Percentiles rank a stretch among this genome's conserved stretches.
phyloP scores from a whole-genome alignment of 176 grass and related monocot species.

The Aegilops speltoides region DNA sequence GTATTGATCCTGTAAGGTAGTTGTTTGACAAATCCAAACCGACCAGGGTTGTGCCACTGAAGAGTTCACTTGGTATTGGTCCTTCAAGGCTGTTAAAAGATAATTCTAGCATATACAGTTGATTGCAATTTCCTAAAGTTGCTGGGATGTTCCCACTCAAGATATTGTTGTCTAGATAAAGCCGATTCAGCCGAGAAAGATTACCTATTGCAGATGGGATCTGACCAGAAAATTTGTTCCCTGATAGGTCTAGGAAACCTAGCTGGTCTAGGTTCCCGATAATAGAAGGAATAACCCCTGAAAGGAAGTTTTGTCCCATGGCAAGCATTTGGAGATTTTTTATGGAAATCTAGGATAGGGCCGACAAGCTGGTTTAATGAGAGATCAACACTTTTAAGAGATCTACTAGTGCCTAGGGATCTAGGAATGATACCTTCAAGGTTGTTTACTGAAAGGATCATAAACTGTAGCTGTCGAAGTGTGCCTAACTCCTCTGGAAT shows the following conservation, averaged over 20 bases:
- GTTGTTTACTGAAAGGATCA: not conserved
- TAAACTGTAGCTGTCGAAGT: not conserved
- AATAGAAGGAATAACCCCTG: slow-evolving; percentile 9
- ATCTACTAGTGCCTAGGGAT: not conserved
- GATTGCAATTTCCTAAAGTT: not conserved
- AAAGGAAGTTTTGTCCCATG: slow-evolving; percentile 35
- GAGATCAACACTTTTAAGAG: not conserved
- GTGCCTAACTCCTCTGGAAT: not conserved
- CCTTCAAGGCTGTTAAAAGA: not conserved
- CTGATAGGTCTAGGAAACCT: not conserved
- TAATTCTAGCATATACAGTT: not conserved
- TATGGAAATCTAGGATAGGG: not conserved
- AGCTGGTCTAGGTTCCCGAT: slow-evolving; percentile 20
- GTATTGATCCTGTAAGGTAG: not conserved
- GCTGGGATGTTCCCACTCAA: slow-evolving; percentile 17
- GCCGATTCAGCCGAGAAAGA: slow-evolving; percentile 20
- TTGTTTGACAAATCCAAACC: not conserved
- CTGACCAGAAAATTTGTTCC: slow-evolving; percentile 37
- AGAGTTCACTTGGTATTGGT: not conserved
- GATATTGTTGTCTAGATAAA: slow-evolving; percentile 21
- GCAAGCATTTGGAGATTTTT: slow-evolving; percentile 21
- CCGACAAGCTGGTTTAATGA: not conserved
- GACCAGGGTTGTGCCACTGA: not conserved
- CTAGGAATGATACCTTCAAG: slow-evolving; percentile 19
- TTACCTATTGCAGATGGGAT: slow-evolving; percentile 32